Evolutionary conservation across 805 yeast genomes (phyloP), one percentile per base, ranked within the genome.

Genomic region (Candida gorgasii): DNA sequence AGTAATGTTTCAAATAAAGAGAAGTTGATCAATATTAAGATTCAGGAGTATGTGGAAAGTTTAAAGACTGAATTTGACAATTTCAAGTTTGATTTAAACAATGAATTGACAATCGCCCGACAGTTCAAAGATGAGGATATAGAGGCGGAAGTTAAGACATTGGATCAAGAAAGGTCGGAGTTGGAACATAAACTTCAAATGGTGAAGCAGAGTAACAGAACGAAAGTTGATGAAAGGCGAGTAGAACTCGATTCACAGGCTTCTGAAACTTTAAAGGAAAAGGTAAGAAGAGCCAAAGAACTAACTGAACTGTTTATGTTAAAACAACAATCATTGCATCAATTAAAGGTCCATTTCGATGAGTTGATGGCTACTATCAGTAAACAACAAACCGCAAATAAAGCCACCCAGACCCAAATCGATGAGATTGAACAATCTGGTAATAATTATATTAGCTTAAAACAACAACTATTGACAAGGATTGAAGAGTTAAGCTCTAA

Each of bases 31-130:
- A 50, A 61, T 23, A 46, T 59, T 5, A 54, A 62, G 31, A 44
- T 72, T 2, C 53, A 61, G 39, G 70, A 69, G 27, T 52, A 54
- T 31, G 50, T 58, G 18, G 57, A 61, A 15, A 49, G 52, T 24
- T 52, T 58, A 13, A 53, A 48, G 27, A 57, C 53, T 38, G 63
- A 62, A 30, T 66, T 46, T 44, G 57, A 62, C 23, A 65, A 63
- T 28, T 45, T 65, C 28, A 54, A 58, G 23, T 64, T 61, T 46
- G 68, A 70, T 37, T 47, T 69, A 27, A 55, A 60, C n/a, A 48
- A 60, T 17, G 69, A 67, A 40, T 47, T 73, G 4, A 50, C 57
- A 13, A 43, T 49, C 3, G 67, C 69, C 0, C 47, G 52, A 22
- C 38, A 39, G 15, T 59, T 48, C 35, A 48, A 53, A 12, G 65